Evolutionary conservation across 164 flowering plant species (phyloP).

Genomic region (Vitis amurensis): DNA sequence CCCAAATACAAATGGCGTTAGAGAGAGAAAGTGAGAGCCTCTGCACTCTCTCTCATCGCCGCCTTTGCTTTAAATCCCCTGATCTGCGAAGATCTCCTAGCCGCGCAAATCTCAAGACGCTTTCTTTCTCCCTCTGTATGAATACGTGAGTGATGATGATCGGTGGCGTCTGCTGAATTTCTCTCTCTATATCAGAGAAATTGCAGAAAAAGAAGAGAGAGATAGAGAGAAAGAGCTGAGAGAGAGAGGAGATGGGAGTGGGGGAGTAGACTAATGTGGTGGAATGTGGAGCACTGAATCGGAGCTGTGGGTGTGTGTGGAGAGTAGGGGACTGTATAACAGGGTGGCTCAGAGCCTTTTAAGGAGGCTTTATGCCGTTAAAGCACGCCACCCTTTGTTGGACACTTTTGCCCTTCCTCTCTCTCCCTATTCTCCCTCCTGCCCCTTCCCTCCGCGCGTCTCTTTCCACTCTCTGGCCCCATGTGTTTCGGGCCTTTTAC

Average conservation of each 20-base stretch:
- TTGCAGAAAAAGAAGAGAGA: background rate
- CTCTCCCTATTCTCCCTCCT: background rate
- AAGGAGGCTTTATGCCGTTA: slow-evolving; percentile 38
- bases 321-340: slow-evolving; percentile 31
- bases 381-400: slow-evolving; percentile 35
- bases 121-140: slow-evolving; percentile 2
- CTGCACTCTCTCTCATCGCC: slow-evolving; percentile 27
- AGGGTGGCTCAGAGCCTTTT: slow-evolving; percentile 26
- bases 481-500: background rate
- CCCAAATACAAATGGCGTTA: background rate
- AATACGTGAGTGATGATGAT: slow-evolving; percentile 1
- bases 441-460: background rate
- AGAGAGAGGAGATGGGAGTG: background rate
- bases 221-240: background rate
- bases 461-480: background rate
- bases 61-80: slow-evolving; percentile 47
- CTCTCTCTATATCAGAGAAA: slow-evolving; percentile 12
- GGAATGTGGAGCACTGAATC: background rate
- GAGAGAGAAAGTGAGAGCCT: background rate
- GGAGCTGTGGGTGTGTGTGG: slow-evolving; percentile 9
- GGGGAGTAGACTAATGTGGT: background rate
- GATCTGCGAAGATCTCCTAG: slow-evolving; percentile 35
- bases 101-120: slow-evolving; percentile 32
- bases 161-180: slow-evolving; percentile 7
- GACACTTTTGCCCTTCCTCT: slow-evolving; percentile 18